These are phyloP conservation scores for Lactarius indigo DNA, from an alignment of 768 basidiomycete species.

Conservation along the genomic window DNA sequence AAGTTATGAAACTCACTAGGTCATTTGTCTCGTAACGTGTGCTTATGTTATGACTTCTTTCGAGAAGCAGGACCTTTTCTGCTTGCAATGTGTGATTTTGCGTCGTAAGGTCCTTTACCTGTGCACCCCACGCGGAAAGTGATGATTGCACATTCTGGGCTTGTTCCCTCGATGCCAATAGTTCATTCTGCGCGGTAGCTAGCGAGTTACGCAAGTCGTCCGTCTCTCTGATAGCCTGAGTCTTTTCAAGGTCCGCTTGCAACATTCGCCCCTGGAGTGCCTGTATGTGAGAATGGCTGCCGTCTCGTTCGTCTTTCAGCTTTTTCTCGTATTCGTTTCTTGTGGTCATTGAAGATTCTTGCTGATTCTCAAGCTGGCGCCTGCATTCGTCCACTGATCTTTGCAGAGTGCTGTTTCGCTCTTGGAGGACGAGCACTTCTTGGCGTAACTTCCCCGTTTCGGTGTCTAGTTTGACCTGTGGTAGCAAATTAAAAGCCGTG, in stretches of 20 bases:
- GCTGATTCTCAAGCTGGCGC: slow-evolving; percentile 17
- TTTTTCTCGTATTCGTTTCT: slow-evolving; percentile 20
- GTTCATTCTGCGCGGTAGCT: slow-evolving; percentile 19
- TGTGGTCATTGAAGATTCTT: slow-evolving; percentile 12
- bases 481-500: not conserved
- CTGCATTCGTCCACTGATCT: slow-evolving; percentile 24
- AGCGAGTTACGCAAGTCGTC: slow-evolving; percentile 23
- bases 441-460: slow-evolving; percentile 35
- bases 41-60: slow-evolving; percentile 30
- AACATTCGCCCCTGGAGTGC: slow-evolving; percentile 18
- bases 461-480: slow-evolving; percentile 32
- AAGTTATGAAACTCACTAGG: slow-evolving; percentile 26
- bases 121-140: slow-evolving; percentile 24
- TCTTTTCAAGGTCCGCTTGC: slow-evolving; percentile 22
- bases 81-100: slow-evolving; percentile 28
- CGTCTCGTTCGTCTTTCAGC: slow-evolving; percentile 21
- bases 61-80: slow-evolving; percentile 26
- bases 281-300: slow-evolving; percentile 19
- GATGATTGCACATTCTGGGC: slow-evolving; percentile 26
- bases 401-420: slow-evolving; percentile 38
- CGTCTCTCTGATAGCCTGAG: slow-evolving; percentile 20
- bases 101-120: slow-evolving; percentile 28
- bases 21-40: slow-evolving; percentile 33
- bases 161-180: slow-evolving; percentile 24
- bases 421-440: slow-evolving; percentile 41